Base-by-base conservation (phyloP, 2,329 filamentous ascomycete species). In the Colletotrichum caudatum region DNA sequence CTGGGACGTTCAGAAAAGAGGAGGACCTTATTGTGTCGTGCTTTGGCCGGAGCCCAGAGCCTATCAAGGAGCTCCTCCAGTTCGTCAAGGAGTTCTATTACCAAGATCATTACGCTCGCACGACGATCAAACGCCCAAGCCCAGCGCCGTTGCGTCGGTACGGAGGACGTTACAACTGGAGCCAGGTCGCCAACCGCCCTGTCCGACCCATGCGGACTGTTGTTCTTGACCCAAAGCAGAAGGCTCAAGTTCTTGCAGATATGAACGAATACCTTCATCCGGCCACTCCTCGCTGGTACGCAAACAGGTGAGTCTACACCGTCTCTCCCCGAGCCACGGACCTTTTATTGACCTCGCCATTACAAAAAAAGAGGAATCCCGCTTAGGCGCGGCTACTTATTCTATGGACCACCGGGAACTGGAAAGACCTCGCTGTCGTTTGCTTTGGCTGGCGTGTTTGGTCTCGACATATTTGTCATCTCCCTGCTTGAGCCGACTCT, bases 201-300 rank as follows among this genome's bases (percentile, higher is more conserved):
- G 89, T 91, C 8, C 84, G 93, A 20, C 91, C 91, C 0, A 92
- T 95, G 84, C 85, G 87, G 61, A 95, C 93, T 0, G 93, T 97
- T 1, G 90, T 94, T 2, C 85, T 96, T 5, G 92, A 94, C 73
- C 82, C 86, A 11, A 79, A 85, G 57, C 88, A 93, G 76, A 95
- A 95, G 80, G 82, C 86, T 1, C 84, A 86, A 41, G 85, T 95
- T 4, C 81, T 95, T 12, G 83, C 83, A 35, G 93, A 96, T 76
- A 91, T 95, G 76, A 93, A 93, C 74, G 92, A 94, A 75, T 95
- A 94, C 74, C 84, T 96, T 0, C 89, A 94, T 65, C 92, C 93
- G 0, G 83, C 85, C 0, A 93, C 90, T 0, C 88, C 90, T 1
- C 84, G 86, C 12, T 95, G 92, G 92, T 95, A 95, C 76, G 89